A percentile compares a stretch with the other conserved stretches of the same genome.
phyloP scores from a whole-genome alignment of 2,329 filamentous ascomycete genomes.

The Colletotrichum spinosum region DNA sequence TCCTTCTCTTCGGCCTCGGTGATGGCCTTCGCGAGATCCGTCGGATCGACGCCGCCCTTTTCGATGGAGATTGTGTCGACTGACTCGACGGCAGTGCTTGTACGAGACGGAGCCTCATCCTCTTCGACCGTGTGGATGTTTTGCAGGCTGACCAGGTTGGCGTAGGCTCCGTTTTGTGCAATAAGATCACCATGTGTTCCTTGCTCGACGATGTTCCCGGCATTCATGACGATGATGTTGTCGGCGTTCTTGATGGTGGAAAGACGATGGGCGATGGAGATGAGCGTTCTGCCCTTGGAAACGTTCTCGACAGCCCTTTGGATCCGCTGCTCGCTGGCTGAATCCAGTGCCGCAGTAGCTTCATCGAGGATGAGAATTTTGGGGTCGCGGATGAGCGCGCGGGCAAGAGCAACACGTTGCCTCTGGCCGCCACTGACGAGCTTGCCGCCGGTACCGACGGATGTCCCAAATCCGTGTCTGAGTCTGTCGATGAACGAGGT shows the following conservation, averaged over 20 bases:
- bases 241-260: conserved; percentile 72
- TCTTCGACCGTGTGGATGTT: conserved; percentile 48
- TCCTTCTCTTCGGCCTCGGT: conserved; percentile 49
- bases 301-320: conserved; percentile 60
- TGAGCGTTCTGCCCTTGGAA: conserved; percentile 65
- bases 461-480: conserved; percentile 64
- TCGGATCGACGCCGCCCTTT: conserved; percentile 41
- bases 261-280: conserved; percentile 73
- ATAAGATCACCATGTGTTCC: conserved; percentile 72
- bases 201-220: conserved; percentile 70
- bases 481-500: conserved; percentile 64
- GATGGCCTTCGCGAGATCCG: conserved; percentile 18
- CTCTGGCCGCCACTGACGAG: conserved; percentile 71
- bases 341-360: conserved; percentile 68
- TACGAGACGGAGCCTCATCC: conserved; percentile 45
- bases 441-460: conserved; percentile 64
- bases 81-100: conserved; percentile 47
- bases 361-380: conserved; percentile 75
- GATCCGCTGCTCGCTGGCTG: conserved; percentile 57
- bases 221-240: conserved; percentile 72
- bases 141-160: conserved; percentile 61
- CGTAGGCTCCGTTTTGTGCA: conserved; percentile 61
- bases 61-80: conserved; percentile 56
- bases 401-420: conserved; percentile 71
- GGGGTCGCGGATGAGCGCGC: conserved; percentile 70